Conservation (phyloP, 2,329 filamentous ascomycete species). For the Fusarium sp. region DNA sequence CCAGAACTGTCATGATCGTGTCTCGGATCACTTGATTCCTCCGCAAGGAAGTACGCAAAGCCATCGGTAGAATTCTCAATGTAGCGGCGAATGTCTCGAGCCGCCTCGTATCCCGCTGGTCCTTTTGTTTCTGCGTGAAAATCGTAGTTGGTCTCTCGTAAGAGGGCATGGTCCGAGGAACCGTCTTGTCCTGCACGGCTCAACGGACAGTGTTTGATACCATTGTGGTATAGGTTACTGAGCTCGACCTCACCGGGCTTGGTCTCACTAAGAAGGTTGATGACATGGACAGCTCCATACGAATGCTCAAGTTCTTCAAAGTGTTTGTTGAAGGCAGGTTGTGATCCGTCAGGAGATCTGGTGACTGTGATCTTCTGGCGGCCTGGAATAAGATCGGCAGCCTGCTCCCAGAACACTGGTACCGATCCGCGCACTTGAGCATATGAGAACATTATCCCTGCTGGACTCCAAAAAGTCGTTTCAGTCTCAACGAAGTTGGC, state of each 20-base stretch:
- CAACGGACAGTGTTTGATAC: conserved; percentile 80
- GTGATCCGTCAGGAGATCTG: conserved; percentile 87
- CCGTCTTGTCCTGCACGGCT: conserved; percentile 69
- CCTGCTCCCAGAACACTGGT: conserved; percentile 97
- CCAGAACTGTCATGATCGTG: conserved; percentile 56
- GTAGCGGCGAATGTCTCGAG: conserved; percentile 83
- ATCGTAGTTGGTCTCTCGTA: conserved; percentile 90
- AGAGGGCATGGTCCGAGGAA: conserved; percentile 76
- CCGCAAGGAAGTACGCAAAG: conserved; percentile 92
- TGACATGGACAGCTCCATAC: conserved; percentile 91
- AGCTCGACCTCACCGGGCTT: conserved; percentile 90
- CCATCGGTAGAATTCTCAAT: conserved; percentile 84
- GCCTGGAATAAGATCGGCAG: conserved; percentile 85
- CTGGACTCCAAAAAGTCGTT: conserved; percentile 88
- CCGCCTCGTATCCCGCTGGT: conserved; percentile 88
- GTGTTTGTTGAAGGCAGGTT: conserved; percentile 95
- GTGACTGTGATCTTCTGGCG: conserved; percentile 96
- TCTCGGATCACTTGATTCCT: conserved; percentile 72
- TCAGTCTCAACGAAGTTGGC: conserved; percentile 99
- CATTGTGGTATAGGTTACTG: conserved; percentile 81
- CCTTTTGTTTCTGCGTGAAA: conserved; percentile 95
- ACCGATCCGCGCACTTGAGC: conserved; percentile 93
- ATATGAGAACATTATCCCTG: conserved; percentile 88
- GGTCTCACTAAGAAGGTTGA: conserved; percentile 92
- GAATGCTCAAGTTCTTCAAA: conserved; percentile 87